phyloP scores from a whole-genome alignment of 192 early-diverging fungal genomes.

The Coemansia guatemalensis region DNA sequence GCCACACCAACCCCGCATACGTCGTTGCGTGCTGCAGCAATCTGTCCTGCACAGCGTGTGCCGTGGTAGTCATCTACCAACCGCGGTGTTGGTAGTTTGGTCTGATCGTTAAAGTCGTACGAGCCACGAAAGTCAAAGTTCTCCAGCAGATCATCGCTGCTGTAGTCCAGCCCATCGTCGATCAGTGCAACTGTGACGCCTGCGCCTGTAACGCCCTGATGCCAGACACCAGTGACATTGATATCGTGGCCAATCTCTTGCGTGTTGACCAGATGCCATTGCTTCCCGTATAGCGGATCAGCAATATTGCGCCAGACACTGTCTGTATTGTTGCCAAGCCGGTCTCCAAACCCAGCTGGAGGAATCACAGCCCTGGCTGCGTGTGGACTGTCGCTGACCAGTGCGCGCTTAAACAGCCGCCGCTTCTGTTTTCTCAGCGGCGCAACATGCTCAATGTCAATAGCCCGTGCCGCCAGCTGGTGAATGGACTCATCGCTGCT shows the following conservation, averaged over 20 bases:
- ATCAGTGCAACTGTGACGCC: slow-evolving; percentile 86
- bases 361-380: not conserved
- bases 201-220: slow-evolving; percentile 84
- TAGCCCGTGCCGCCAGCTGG: not conserved
- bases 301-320: slow-evolving; percentile 31
- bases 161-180: slow-evolving; percentile 94
- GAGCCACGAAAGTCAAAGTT: slow-evolving; percentile 93
- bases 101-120: slow-evolving; percentile 92
- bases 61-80: slow-evolving; percentile 86
- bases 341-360: slow-evolving; percentile 17
- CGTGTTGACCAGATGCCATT: slow-evolving; percentile 59
- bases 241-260: slow-evolving; percentile 73
- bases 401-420: slow-evolving; percentile 39
- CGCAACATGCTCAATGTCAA: slow-evolving; percentile 16
- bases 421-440: slow-evolving; percentile 14
- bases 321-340: not conserved
- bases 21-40: slow-evolving; percentile 88
- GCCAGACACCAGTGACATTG: slow-evolving; percentile 93
- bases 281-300: slow-evolving; percentile 49
- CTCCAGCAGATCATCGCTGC: slow-evolving; percentile 74
- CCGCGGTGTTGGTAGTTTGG: slow-evolving; percentile 69
- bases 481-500: not conserved
- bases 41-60: slow-evolving; percentile 96
- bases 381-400: not conserved
- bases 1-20: slow-evolving; percentile 95